Base-by-base conservation (phyloP, 2,329 filamentous ascomycete genomes). In the Chrysoporthe cubensis region DNA sequence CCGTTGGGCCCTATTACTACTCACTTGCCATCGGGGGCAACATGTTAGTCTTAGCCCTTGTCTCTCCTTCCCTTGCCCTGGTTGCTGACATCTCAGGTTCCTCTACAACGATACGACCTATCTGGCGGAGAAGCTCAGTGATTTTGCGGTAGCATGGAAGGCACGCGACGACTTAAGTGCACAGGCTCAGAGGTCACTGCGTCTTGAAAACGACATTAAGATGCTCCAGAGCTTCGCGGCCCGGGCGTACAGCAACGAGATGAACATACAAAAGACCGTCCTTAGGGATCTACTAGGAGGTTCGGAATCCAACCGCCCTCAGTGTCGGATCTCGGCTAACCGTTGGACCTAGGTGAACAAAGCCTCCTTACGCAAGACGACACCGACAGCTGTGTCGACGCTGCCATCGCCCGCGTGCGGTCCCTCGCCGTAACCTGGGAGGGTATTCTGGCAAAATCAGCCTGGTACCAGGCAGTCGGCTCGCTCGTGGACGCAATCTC, bases 1-100 rank as follows among this genome's bases (percentile, higher is more conserved):
- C 92, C 3, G 88, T 93, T 2, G 91, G 92, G 5, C 88, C 90
- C 0, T 87, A 91, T 67, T 92, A 91, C 74, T 96, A 96, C 75
- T 83, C 87, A 0, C 81, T 87, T 16, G 83, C 88, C 50, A 79
- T 81, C 16, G 86, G 85, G 34, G 88, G 89, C 34, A 90, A 87
- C 72, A 91, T 91, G 88, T 90, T 78, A 75, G 85, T 74, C 46
- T 59, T 40, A 2, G 32, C 21, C 16, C 8, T 42, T 21, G 7
- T 6, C 37, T 26, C 16, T 11, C 6, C 16, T 6, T 7, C 3
- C 9, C 4, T 40, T 21, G 9, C 14, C 26, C 40, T 32, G 42
- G 9, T 26, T 14, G 40, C 63, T 70, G 16, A 66, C 46, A 18
- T 37, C 34, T 42, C 26, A 89, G 87, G 86, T 89, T 84, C 71